Evolutionary conservation across 352 stramenopile species (phyloP).

Genomic region (Phytopythium ostracodes): DNA sequence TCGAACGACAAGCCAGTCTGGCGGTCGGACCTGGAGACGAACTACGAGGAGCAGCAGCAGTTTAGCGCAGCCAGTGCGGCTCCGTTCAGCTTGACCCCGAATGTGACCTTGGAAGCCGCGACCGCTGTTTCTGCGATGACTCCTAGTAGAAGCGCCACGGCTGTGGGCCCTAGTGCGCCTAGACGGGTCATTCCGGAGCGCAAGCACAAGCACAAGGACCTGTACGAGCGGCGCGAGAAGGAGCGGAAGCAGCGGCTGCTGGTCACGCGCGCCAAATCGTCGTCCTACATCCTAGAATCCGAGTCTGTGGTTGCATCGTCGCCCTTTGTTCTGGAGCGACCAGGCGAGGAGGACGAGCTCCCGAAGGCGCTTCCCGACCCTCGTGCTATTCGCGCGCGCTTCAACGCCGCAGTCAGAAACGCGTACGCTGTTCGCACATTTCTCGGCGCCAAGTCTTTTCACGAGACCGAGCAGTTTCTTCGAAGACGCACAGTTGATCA

Average conservation of each 20-base stretch:
- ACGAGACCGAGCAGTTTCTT: slow-evolving; percentile 57
- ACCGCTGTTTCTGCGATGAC: too few relatives aligned
- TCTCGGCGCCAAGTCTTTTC: not conserved
- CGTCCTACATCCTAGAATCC: not conserved
- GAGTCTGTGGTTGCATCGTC: too few relatives aligned
- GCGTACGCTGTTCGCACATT: slow-evolving; percentile 15
- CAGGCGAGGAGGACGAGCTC: not conserved
- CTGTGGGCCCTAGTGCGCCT: not conserved
- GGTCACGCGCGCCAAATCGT: not conserved
- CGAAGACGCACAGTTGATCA: slow-evolving; percentile 23
- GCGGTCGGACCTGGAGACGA: slow-evolving; percentile 44
- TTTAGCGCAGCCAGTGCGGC: not conserved
- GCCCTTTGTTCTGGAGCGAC: not conserved
- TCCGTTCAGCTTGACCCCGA: not conserved
- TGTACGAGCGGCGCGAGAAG: slow-evolving; percentile 54
- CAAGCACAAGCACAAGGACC: slow-evolving; percentile 58
- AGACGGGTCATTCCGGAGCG: slow-evolving; percentile 40
- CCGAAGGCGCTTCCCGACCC: not conserved
- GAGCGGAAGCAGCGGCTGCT: slow-evolving; percentile 47
- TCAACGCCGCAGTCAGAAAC: slow-evolving; percentile 22
- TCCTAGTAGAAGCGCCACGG: not conserved
- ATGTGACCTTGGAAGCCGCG: too few relatives aligned
- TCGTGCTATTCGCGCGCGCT: slow-evolving; percentile 9
- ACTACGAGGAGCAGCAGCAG: slow-evolving; percentile 36
- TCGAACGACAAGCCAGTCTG: slow-evolving; percentile 45